These are phyloP conservation scores for Fusarium abutilonis DNA, from an alignment of 2,329 filamentous ascomycete species.

Conservation along the genomic window DNA sequence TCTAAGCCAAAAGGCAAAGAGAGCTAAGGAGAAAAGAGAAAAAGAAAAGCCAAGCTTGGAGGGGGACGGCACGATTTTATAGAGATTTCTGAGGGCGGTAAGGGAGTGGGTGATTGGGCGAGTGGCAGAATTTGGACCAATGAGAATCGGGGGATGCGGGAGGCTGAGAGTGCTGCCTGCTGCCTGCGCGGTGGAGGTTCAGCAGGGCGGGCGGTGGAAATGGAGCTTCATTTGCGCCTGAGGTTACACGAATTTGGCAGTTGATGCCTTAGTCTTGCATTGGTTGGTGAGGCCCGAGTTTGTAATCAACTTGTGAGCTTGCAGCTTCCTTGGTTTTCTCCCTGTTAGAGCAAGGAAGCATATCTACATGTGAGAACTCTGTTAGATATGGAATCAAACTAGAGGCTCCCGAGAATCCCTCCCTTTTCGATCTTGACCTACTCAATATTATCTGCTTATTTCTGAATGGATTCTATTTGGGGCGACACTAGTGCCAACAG, in stretches of 20 bases:
- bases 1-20: constrained; percentile 75
- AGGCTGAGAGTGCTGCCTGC: constrained; percentile 28
- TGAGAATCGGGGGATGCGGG: not conserved
- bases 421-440: too few relatives aligned
- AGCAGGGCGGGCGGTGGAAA: not conserved
- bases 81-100: constrained; percentile 18
- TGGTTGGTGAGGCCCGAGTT: not conserved
- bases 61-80: not conserved
- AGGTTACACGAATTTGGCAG: not conserved
- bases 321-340: not conserved
- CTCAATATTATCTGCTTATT: not conserved
- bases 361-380: too few relatives aligned
- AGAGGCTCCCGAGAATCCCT: not conserved
- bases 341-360: not conserved
- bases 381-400: not conserved
- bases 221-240: not conserved
- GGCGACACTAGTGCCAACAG: too few relatives aligned
- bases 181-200: not conserved
- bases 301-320: not conserved
- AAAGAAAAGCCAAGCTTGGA: constrained; percentile 36
- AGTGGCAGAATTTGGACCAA: constrained; percentile 29
- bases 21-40: constrained; percentile 53
- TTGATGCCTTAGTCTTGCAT: not conserved
- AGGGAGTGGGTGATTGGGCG: constrained; percentile 1
- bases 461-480: not conserved